Evolutionary conservation across 345 rosid species (phyloP).

Genomic region (Arabis alpina): DNA sequence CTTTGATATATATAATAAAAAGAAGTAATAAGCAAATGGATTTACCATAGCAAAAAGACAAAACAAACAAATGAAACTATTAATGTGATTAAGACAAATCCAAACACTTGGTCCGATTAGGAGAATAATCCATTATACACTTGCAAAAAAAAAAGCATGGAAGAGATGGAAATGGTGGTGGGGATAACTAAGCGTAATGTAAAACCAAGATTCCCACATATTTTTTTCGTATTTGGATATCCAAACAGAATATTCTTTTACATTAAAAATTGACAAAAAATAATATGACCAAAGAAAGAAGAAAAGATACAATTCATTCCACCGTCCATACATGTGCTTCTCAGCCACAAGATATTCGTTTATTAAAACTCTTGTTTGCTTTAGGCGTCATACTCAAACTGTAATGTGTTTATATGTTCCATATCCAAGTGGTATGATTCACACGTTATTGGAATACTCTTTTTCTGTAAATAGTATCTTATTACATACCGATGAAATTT

Average conservation of each 20-base stretch:
- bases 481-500: too few species aligned
- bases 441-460: neutral
- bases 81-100: conserved; percentile 9
- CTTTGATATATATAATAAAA: too few species aligned
- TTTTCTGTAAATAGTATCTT: too few species aligned
- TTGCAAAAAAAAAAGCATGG: conserved; percentile 30
- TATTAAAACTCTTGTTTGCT: neutral
- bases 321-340: conserved; percentile 20
- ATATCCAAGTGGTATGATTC: conserved; percentile 6
- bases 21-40: too few species aligned
- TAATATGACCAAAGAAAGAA: neutral
- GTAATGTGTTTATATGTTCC: neutral
- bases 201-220: conserved; percentile 33
- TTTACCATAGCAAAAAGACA: too few species aligned
- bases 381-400: neutral
- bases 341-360: conserved; percentile 24
- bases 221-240: conserved; percentile 31
- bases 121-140: neutral
- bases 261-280: neutral
- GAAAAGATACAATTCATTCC: neutral
- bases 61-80: neutral
- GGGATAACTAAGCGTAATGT: conserved; percentile 37
- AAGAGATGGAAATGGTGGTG: conserved; percentile 19
- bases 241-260: conserved; percentile 36
- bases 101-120: conserved; percentile 5